Conservation (phyloP, 129 eudicot genomes). For the Sambucus nigra region DNA sequence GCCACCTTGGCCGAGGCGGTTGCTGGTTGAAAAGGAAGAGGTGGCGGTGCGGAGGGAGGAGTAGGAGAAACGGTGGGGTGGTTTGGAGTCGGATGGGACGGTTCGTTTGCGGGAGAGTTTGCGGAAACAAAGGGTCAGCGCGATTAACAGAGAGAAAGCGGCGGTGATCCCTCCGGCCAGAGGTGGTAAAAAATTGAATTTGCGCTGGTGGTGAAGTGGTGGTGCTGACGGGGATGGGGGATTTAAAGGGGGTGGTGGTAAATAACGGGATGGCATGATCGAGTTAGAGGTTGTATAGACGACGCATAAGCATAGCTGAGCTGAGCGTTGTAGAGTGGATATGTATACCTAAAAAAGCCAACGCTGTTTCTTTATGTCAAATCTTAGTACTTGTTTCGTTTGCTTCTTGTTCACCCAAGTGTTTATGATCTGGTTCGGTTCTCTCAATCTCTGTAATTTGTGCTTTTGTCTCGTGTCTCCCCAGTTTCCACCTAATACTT, state of each 20-base stretch:
- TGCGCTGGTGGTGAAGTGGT: conserved; percentile 19
- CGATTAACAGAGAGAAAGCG: conserved; percentile 49
- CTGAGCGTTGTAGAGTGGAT: too few species aligned
- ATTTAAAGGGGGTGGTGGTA: conserved; percentile 24
- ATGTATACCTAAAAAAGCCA: too few species aligned
- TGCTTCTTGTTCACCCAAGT: neutral
- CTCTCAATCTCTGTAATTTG: too few species aligned
- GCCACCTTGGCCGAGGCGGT: conserved; percentile 90
- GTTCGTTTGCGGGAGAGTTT: conserved; percentile 57
- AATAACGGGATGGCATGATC: conserved; percentile 56
- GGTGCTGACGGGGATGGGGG: conserved; percentile 28
- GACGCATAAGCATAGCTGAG: neutral
- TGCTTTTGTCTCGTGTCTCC: too few species aligned
- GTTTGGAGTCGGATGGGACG: conserved; percentile 39
- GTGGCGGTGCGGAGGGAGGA: conserved; percentile 79
- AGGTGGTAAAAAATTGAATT: conserved; percentile 23
- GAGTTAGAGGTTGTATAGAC: neutral
- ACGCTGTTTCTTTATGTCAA: too few species aligned
- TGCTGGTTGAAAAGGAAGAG: conserved; percentile 49
- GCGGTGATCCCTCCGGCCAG: conserved; percentile 33
- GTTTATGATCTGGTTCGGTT: too few species aligned
- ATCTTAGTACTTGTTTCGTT: too few species aligned
- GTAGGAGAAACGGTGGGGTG: conserved; percentile 69
- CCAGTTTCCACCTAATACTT: too few species aligned
- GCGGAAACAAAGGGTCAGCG: conserved; percentile 64